Conservation (phyloP, 1,284 basidiomycete species). For the Austroboletus niveus region DNA sequence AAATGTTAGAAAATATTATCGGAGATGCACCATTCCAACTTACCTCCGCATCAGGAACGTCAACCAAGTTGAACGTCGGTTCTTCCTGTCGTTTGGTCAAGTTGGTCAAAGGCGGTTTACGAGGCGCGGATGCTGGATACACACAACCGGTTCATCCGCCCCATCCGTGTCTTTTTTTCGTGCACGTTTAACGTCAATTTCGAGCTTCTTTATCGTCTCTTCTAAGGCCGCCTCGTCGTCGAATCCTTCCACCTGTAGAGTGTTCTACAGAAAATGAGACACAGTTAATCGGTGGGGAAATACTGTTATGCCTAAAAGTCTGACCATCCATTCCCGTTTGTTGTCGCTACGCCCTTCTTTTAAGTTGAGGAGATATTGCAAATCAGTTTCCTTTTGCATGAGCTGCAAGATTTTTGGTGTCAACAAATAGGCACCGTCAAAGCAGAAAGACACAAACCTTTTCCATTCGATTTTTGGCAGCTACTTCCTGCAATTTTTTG, state of each 20-base stretch:
- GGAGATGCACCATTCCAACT: constrained; percentile 9
- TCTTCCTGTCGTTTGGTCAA: constrained; percentile 56
- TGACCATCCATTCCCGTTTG: constrained; percentile 74
- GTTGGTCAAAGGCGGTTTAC: not conserved
- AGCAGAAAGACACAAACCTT: constrained; percentile 52
- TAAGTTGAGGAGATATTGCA: constrained; percentile 70
- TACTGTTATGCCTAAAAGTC: not conserved
- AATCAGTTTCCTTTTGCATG: constrained; percentile 78
- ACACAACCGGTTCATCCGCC: constrained; percentile 54
- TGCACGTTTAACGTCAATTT: constrained; percentile 62
- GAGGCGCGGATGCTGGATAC: constrained; percentile 17
- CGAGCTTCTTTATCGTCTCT: constrained; percentile 75
- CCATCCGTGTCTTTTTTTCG: constrained; percentile 73
- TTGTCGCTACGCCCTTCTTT: constrained; percentile 68
- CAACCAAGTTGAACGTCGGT: constrained; percentile 85
- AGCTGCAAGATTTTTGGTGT: constrained; percentile 42
- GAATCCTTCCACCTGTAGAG: constrained; percentile 72
- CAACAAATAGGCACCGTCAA: not conserved
- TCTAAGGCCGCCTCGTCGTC: constrained; percentile 67
- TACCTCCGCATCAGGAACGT: constrained; percentile 87
- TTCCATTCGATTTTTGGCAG: constrained; percentile 83
- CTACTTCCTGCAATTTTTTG: constrained; percentile 86
- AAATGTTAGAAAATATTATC: not conserved
- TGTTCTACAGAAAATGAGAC: constrained; percentile 39
- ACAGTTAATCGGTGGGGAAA: not conserved